Percentiles rank a stretch among this genome's conserved stretches.
Evolutionary conservation across 2,329 filamentous ascomycete genomes (phyloP).

Genomic region (Pestalotiopsis sp.): DNA sequence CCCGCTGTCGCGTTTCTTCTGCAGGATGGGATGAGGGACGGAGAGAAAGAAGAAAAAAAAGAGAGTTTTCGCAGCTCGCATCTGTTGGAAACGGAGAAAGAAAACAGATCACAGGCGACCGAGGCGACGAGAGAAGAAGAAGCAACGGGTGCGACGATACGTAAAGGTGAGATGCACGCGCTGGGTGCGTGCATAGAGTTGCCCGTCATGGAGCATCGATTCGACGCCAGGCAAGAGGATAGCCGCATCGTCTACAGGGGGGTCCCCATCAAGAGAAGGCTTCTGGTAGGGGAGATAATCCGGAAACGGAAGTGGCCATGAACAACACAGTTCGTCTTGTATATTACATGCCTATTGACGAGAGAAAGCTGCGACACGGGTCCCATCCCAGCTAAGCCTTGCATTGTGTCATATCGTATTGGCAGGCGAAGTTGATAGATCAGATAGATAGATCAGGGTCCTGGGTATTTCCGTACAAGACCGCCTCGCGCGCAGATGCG

Average conservation of each 20-base stretch:
- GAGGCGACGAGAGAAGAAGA: not conserved
- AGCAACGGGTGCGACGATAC: not conserved
- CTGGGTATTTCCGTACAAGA: not conserved
- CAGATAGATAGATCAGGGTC: not conserved
- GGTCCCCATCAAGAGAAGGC: not conserved
- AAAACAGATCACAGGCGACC: not conserved
- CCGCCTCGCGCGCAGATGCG: not conserved
- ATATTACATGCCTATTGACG: not conserved
- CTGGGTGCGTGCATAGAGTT: constrained; percentile 12
- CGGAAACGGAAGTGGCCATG: not conserved
- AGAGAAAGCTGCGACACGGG: constrained; percentile 1
- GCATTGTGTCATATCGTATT: not conserved
- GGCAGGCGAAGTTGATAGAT: not conserved
- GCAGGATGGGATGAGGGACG: not conserved
- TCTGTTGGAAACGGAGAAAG: constrained; percentile 1
- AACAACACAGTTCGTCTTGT: not conserved
- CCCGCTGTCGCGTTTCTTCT: not conserved
- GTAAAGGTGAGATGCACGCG: constrained; percentile 9
- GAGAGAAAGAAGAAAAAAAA: not conserved
- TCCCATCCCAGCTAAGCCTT: not conserved
- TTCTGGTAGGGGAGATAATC: not conserved
- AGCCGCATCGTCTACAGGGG: constrained; percentile 1
- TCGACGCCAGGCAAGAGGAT: constrained; percentile 7
- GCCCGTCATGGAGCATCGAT: constrained; percentile 1
- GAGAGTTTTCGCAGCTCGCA: not conserved